These are phyloP conservation scores for Crithidia fasciculata DNA, from an alignment of 208 protist species.

Conservation along the genomic window DNA sequence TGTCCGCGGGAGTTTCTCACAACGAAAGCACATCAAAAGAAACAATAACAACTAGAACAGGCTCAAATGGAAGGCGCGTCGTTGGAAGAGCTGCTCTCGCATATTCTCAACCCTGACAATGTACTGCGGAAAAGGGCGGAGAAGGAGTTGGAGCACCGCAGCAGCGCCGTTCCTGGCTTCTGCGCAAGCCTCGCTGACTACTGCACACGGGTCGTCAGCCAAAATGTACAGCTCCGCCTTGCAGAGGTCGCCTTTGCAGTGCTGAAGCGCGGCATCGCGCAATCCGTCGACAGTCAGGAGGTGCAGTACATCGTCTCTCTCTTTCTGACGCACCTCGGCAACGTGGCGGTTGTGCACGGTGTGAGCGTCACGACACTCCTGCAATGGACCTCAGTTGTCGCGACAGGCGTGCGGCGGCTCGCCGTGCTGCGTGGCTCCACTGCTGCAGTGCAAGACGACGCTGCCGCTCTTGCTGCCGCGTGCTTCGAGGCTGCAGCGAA, in stretches of 20 bases:
- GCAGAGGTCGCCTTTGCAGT: constrained; percentile 47
- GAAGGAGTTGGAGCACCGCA: constrained; percentile 40
- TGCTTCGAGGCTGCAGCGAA: constrained; percentile 2
- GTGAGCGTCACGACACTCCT: constrained; percentile 3
- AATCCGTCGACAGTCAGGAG: constrained; percentile 6
- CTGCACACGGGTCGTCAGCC: constrained; percentile 18
- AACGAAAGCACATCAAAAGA: not conserved
- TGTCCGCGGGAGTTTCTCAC: too few species aligned
- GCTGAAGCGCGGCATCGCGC: constrained; percentile 44
- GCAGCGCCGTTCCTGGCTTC: constrained; percentile 32
- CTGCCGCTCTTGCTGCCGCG: not conserved
- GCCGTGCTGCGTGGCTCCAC: constrained; percentile 1
- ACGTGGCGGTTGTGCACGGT: constrained; percentile 5
- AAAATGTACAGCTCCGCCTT: constrained; percentile 9
- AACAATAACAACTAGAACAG: not conserved
- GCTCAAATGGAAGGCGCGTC: constrained; percentile 9
- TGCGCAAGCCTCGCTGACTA: constrained; percentile 25
- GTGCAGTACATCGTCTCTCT: constrained; percentile 20
- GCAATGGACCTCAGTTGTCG: constrained; percentile 17
- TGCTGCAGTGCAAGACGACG: not conserved
- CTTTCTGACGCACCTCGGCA: constrained; percentile 19
- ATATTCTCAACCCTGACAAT: constrained; percentile 59
- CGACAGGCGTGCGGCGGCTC: constrained; percentile 20
- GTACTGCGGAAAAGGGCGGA: constrained; percentile 44
- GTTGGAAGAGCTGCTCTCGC: constrained; percentile 35